A percentile compares a stretch with the other conserved stretches of the same genome.
These are phyloP conservation scores for Sechiopsis laciniata DNA, from an alignment of 306 rosid species.

Conservation along the genomic window DNA sequence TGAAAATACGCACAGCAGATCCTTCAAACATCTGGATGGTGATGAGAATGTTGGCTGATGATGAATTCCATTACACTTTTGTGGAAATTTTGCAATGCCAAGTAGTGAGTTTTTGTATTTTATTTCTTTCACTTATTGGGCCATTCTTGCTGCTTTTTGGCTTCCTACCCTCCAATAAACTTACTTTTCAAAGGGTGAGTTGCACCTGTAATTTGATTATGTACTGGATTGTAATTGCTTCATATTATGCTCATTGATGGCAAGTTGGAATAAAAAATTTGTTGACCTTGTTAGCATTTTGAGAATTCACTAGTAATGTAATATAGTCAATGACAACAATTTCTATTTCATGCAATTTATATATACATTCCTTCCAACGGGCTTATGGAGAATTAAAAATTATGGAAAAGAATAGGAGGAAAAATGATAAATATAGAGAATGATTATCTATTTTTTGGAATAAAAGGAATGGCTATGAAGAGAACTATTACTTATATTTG, in stretches of 20 bases:
- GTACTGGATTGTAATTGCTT: not conserved
- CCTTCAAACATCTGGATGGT: slow-evolving; percentile 88
- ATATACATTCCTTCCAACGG: not conserved
- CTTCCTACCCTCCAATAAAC: not conserved
- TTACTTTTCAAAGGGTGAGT: not conserved
- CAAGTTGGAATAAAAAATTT: not conserved
- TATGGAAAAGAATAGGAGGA: too few relatives aligned
- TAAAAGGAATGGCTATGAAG: too few relatives aligned
- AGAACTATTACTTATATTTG: too few relatives aligned
- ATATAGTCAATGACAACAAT: not conserved
- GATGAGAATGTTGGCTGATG: slow-evolving; percentile 21
- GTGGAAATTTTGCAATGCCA: slow-evolving; percentile 3
- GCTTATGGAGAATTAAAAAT: too few relatives aligned
- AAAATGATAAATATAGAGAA: too few relatives aligned
- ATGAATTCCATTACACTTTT: slow-evolving; percentile 1
- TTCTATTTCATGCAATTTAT: not conserved
- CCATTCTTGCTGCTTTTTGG: not conserved
- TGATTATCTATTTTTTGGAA: too few relatives aligned
- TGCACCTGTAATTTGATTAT: not conserved
- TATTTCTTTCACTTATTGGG: not conserved
- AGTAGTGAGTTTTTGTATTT: not conserved
- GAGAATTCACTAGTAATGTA: not conserved
- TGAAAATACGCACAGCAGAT: slow-evolving; percentile 43
- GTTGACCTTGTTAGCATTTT: not conserved
- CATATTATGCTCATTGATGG: not conserved